Conservation (phyloP, 2,329 filamentous ascomycete species). For the Magnaporthiopsis poae region DNA sequence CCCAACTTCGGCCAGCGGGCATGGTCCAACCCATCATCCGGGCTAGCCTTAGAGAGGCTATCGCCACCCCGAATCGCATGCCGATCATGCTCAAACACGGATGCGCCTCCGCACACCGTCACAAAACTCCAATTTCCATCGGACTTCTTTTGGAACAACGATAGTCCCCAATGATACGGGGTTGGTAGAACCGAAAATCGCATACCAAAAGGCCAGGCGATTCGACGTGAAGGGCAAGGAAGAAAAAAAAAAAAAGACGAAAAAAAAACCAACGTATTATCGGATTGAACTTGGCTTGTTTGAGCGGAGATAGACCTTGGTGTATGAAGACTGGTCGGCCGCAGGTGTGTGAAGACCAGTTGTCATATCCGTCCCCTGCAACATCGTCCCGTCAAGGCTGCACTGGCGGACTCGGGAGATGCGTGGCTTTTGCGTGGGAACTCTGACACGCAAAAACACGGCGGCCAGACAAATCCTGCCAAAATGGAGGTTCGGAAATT, state of each 20-base stretch:
- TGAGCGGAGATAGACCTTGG: neutral
- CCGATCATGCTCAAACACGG: constrained; percentile 1
- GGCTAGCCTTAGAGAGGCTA: neutral
- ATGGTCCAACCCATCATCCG: constrained; percentile 5
- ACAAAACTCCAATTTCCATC: neutral
- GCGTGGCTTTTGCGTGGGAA: neutral
- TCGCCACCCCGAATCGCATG: constrained; percentile 5
- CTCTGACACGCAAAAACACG: neutral
- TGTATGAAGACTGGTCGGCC: neutral
- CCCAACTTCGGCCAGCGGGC: constrained; percentile 1
- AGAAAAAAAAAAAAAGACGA: neutral
- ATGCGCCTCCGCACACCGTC: neutral
- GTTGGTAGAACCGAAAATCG: neutral
- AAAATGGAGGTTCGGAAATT: neutral
- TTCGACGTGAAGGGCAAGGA: neutral
- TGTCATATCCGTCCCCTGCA: neutral
- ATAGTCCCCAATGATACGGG: neutral
- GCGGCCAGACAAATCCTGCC: neutral
- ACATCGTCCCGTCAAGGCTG: neutral
- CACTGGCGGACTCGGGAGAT: neutral
- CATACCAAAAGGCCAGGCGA: neutral
- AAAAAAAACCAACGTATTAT: neutral
- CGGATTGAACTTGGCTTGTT: neutral
- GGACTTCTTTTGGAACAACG: neutral
- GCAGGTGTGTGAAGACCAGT: neutral